phyloP scores from a whole-genome alignment of 2,329 filamentous ascomycete species.

The Reticulascus tulasneorum region DNA sequence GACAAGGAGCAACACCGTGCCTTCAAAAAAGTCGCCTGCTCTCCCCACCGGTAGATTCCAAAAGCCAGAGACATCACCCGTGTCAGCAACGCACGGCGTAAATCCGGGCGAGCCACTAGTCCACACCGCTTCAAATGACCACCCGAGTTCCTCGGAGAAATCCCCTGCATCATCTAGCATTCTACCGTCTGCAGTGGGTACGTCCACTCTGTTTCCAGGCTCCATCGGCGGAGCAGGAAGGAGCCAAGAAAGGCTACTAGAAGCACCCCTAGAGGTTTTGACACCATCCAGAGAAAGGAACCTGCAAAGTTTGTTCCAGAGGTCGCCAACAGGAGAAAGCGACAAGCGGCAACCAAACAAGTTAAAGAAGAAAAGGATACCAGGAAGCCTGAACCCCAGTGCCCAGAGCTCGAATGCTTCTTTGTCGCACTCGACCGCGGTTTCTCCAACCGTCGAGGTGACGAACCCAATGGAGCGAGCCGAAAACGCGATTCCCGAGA shows the following conservation, averaged over 20 bases:
- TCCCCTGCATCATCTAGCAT: constrained; percentile 18
- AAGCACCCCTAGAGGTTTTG: constrained; percentile 34
- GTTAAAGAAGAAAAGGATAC: constrained; percentile 78
- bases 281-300: constrained; percentile 64
- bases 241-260: constrained; percentile 47
- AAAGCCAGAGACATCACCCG: constrained; percentile 22
- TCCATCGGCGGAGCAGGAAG: constrained; percentile 31
- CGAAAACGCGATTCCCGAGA: constrained; percentile 11
- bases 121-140: constrained; percentile 16
- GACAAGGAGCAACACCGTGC: constrained; percentile 80
- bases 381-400: constrained; percentile 74
- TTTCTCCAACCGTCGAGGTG: constrained; percentile 43
- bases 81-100: constrained; percentile 21
- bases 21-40: constrained; percentile 81
- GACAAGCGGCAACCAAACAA: constrained; percentile 81
- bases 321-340: constrained; percentile 57
- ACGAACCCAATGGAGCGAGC: constrained; percentile 42
- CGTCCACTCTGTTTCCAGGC: constrained; percentile 22
- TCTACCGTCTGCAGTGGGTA: constrained; percentile 22
- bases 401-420: constrained; percentile 88
- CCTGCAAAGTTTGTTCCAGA: constrained; percentile 66
- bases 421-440: constrained; percentile 42
- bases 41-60: constrained; percentile 65
- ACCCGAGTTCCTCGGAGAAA: constrained; percentile 10
- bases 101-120: constrained; percentile 34